Evolutionary conservation across 495 filamentous ascomycete genomes (phyloP), one percentile per base, ranked within the genome.

Genomic region (Tuber borchii): DNA sequence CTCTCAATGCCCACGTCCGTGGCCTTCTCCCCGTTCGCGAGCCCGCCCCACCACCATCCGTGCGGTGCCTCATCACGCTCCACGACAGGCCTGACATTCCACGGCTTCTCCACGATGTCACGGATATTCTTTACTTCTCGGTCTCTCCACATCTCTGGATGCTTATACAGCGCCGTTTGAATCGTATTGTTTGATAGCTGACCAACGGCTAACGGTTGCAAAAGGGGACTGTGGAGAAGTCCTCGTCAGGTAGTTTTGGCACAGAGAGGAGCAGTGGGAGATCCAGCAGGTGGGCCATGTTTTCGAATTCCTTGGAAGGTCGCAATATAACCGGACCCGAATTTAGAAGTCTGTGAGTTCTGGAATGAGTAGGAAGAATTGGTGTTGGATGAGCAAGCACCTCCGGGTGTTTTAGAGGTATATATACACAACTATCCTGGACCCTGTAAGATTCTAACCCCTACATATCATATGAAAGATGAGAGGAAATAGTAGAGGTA

Each of bases 101-200:
- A 89, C n/a, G 88, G 88, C 81, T 89, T 89, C 69, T 88, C 86
- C 12, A 88, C 86, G 80, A 89, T 87, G 75, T 87, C 89, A 78
- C 89, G 88, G 70, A 88, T 69, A 45, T 84, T 86, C 85, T 70
- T n/a, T n/a, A n/a, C n/a, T n/a, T 86, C 85, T 1, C 84, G 85
- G 75, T 89, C 87, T 39, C 83, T 82, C 88, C 88, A 89, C n/a
- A 89, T 85, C 42, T 86, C 82, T 10, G 82, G 78, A 5, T 89
- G 88, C 84, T 86, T 86, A 72, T 88, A 87, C 71, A 84, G 83
- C 83, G 84, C 85, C 17, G 87, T 88, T 76, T 89, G 88, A 70
- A 89, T 81, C 8, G 87, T 87, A 77, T 90, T 90, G 71, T 86
- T 69, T 86, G 83, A 85, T 85, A 89, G 5, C 82, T 79, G 40